phyloP scores from a whole-genome alignment of 108 stramenopile species.

The Nitzschia putrida region DNA sequence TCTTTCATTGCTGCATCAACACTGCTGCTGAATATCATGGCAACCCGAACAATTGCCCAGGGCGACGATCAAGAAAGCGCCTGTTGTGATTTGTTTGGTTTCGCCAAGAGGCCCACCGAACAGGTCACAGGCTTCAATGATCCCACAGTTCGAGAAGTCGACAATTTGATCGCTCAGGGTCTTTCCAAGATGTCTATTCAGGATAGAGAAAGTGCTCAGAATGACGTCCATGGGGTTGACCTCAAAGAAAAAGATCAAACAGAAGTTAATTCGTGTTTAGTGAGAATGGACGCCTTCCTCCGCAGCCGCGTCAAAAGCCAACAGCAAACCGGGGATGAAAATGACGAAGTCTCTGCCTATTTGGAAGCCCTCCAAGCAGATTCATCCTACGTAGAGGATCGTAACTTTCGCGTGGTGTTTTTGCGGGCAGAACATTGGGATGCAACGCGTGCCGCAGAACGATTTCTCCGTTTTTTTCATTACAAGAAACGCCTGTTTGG shows the following conservation, averaged over 20 bases:
- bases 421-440: conserved; percentile 41
- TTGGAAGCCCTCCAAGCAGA: conserved; percentile 3
- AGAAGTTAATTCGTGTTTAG: conserved; percentile 2
- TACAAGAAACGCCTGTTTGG: conserved; percentile 42
- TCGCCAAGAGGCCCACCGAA: no score
- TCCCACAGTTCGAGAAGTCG: conserved; percentile 16
- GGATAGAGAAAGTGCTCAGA: conserved; percentile 27
- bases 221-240: conserved; percentile 31
- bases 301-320: not conserved
- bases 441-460: conserved; percentile 18
- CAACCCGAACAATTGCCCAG: no score
- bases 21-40: no score
- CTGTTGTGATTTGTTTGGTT: no score
- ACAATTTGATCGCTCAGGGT: conserved; percentile 22
- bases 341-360: not conserved
- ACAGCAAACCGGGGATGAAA: not conserved
- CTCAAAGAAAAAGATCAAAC: conserved; percentile 7
- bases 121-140: not conserved
- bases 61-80: no score
- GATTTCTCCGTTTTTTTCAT: conserved; percentile 30
- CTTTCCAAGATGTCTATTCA: conserved; percentile 24
- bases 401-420: conserved; percentile 35
- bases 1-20: no score
- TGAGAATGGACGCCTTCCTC: conserved; percentile 1
- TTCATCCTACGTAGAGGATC: conserved; percentile 15